A percentile compares a stretch with the other conserved stretches of the same genome.
Conservation (phyloP, 345 rosid species). For the Euphorbia peplus region DNA sequence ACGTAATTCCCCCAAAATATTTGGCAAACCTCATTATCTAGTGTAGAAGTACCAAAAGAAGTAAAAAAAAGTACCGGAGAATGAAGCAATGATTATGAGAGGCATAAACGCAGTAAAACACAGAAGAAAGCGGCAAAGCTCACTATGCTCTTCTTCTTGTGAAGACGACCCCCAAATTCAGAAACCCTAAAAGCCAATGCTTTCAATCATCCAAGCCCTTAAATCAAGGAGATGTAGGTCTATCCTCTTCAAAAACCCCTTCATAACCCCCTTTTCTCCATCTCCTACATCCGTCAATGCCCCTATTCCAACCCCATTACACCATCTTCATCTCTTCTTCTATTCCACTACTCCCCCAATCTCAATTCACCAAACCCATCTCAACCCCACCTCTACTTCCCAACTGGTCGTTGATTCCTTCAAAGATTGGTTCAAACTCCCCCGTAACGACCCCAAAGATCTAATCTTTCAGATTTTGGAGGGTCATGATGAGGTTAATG, state of each 20-base stretch:
- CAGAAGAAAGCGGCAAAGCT: too few relatives aligned
- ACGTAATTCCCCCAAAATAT: too few relatives aligned
- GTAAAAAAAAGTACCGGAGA: too few relatives aligned
- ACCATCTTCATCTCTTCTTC: neutral
- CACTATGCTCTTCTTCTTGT: too few relatives aligned
- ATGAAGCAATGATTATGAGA: too few relatives aligned
- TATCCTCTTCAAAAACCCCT: neutral
- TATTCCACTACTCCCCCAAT: neutral
- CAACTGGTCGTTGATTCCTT: slow-evolving; percentile 35
- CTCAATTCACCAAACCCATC: neutral
- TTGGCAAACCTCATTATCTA: too few relatives aligned
- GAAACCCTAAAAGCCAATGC: slow-evolving; percentile 7
- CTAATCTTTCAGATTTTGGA: slow-evolving; percentile 44
- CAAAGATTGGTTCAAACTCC: slow-evolving; percentile 59
- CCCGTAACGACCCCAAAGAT: slow-evolving; percentile 26
- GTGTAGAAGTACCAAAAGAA: too few relatives aligned
- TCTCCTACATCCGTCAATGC: neutral
- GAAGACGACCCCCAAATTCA: too few relatives aligned
- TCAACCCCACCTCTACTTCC: neutral
- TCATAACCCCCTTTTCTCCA: neutral
- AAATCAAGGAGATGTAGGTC: slow-evolving; percentile 14
- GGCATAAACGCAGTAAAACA: too few relatives aligned
- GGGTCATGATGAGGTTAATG: slow-evolving; percentile 27
- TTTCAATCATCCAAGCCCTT: neutral
- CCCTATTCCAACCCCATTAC: neutral